Percentiles rank a stretch among this genome's conserved stretches.
phyloP scores from a whole-genome alignment of 176 grass and related monocot species.

The Puccinellia tenuiflora region DNA sequence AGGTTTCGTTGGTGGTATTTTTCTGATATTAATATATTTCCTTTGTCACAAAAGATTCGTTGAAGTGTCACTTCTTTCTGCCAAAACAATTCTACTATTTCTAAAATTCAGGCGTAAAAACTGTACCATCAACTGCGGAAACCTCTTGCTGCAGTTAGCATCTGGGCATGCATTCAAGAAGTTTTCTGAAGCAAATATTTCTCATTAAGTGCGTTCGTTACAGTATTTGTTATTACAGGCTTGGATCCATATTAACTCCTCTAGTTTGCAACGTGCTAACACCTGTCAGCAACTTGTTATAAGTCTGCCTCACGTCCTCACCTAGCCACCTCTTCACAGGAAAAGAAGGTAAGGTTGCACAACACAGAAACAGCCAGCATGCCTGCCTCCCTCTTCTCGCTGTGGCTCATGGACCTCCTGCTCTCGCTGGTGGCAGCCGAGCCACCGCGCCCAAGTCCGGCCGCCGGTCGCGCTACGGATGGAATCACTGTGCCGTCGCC shows the following conservation, averaged over 20 bases:
- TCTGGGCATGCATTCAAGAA: not conserved
- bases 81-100: too few species aligned
- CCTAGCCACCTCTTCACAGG: not conserved
- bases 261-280: not conserved
- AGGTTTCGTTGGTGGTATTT: too few species aligned
- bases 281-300: not conserved
- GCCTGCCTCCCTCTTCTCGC: not conserved
- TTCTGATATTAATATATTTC: too few species aligned
- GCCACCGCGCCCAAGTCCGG: not conserved
- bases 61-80: too few species aligned
- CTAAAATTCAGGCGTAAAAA: not conserved
- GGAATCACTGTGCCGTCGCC: not conserved
- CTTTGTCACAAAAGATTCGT: too few species aligned
- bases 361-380: not conserved
- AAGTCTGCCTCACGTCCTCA: not conserved
- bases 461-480: not conserved
- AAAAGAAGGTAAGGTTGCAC: not conserved
- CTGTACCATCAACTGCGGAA: not conserved
- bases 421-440: slow-evolving; percentile 5
- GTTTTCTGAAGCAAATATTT: not conserved
- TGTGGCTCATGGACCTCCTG: slow-evolving; percentile 15
- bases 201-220: not conserved
- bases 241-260: not conserved
- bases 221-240: not conserved
- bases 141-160: not conserved